These are phyloP conservation scores for Plasmodium cynomolgi DNA, from an alignment of 169 alveolate genomes.

Conservation along the genomic window DNA sequence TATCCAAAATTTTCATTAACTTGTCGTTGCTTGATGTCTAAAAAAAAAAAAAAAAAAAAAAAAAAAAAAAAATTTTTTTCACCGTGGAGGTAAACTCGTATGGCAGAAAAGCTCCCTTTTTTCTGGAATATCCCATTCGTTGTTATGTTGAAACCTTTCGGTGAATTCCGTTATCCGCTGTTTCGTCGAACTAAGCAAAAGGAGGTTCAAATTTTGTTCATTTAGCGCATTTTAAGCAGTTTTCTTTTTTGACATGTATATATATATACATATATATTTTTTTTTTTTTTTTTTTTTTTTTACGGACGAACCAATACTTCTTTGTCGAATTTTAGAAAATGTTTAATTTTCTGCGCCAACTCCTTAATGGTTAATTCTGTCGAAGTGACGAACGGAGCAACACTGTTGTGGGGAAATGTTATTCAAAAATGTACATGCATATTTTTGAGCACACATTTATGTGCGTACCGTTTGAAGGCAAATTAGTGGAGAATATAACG, in stretches of 20 bases:
- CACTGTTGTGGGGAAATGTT: neutral
- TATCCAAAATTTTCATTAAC: constrained; percentile 44
- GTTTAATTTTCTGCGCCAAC: constrained; percentile 50
- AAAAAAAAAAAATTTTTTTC: neutral
- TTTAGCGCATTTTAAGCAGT: neutral
- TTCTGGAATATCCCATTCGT: neutral
- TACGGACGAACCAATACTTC: constrained; percentile 47
- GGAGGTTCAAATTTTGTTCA: neutral
- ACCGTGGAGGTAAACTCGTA: neutral
- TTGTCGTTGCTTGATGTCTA: constrained; percentile 59
- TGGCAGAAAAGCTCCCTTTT: neutral
- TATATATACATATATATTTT: too few species aligned
- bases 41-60: constrained; percentile 13
- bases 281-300: neutral
- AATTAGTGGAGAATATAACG: constrained; percentile 59
- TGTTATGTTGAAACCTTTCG: constrained; percentile 55
- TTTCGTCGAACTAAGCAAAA: constrained; percentile 41
- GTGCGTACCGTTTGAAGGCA: constrained; percentile 62
- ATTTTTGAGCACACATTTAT: neutral
- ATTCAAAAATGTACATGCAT: neutral
- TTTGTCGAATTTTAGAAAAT: constrained; percentile 41
- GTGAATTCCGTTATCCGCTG: constrained; percentile 68
- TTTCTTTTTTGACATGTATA: neutral
- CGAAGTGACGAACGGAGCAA: neutral
- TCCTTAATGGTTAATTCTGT: constrained; percentile 67